Evolutionary conservation across 1,284 basidiomycete genomes (phyloP).

Genomic region (Ustilago shanxiensis): DNA sequence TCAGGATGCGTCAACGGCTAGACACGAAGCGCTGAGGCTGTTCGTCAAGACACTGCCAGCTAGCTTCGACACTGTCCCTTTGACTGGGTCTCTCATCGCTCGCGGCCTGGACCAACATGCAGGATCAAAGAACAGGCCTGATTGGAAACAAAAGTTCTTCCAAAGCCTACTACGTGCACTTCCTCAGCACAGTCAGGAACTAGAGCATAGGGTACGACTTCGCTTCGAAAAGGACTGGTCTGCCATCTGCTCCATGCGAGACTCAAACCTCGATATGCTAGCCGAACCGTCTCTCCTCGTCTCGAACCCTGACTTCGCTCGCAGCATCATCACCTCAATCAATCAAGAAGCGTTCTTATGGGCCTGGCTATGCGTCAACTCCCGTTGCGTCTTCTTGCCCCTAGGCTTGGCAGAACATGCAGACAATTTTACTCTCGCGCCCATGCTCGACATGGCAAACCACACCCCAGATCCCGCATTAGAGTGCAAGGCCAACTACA

Average conservation of each 20-base stretch:
- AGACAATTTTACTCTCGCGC: slow-evolving; percentile 67
- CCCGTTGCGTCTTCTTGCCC: slow-evolving; percentile 63
- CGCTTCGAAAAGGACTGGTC: slow-evolving; percentile 56
- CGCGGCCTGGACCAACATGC: neutral
- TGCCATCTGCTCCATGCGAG: slow-evolving; percentile 14
- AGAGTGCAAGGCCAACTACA: slow-evolving; percentile 58
- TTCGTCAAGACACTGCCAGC: slow-evolving; percentile 53
- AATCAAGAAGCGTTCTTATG: slow-evolving; percentile 36
- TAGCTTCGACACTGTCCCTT: slow-evolving; percentile 47
- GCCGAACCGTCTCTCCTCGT: slow-evolving; percentile 20
- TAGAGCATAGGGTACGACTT: slow-evolving; percentile 23
- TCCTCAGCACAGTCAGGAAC: slow-evolving; percentile 24
- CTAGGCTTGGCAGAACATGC: slow-evolving; percentile 52
- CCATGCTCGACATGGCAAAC: slow-evolving; percentile 68
- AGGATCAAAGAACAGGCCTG: neutral
- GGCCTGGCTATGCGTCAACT: slow-evolving; percentile 65
- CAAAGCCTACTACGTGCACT: slow-evolving; percentile 33
- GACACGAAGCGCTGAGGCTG: slow-evolving; percentile 25
- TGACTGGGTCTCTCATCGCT: slow-evolving; percentile 44
- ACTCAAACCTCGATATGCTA: slow-evolving; percentile 14
- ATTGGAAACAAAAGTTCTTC: slow-evolving; percentile 24
- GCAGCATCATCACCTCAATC: slow-evolving; percentile 10
- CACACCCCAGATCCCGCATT: slow-evolving; percentile 51
- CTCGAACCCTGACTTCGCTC: slow-evolving; percentile 12
- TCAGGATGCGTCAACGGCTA: neutral